These are phyloP conservation scores for Irpex rosettiformis DNA, from an alignment of 1,284 basidiomycete species.

Conservation along the genomic window DNA sequence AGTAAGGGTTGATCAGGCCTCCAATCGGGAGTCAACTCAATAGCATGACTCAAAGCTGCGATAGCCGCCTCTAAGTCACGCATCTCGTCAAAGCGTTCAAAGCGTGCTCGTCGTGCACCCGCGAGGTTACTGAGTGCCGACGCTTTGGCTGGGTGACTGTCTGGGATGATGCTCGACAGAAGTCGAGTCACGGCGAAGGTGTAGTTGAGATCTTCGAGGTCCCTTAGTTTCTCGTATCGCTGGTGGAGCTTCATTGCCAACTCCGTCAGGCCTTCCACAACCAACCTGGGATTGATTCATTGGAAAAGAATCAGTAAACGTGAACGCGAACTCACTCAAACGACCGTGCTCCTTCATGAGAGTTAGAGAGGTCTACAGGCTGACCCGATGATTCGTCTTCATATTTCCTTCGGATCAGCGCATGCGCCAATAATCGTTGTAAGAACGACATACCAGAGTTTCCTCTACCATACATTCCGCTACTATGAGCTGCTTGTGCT, in stretches of 20 bases:
- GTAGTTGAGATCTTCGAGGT: not conserved
- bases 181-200: not conserved
- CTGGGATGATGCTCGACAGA: not conserved
- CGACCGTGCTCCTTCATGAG: too few species aligned
- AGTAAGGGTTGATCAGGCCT: not conserved
- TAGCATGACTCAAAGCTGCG: not conserved
- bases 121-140: not conserved
- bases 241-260: not conserved
- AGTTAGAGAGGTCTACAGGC: too few species aligned
- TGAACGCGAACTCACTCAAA: not conserved
- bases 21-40: not conserved
- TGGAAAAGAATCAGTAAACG: not conserved
- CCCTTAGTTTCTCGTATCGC: not conserved
- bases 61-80: not conserved
- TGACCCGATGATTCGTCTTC: too few species aligned
- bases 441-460: too few species aligned
- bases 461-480: too few species aligned
- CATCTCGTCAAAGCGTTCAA: not conserved
- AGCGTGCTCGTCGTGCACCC: not conserved
- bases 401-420: too few species aligned
- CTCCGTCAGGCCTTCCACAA: not conserved
- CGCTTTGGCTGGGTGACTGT: not conserved
- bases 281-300: not conserved
- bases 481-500: too few species aligned
- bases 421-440: too few species aligned